A percentile compares a stretch with the other conserved stretches of the same genome.
Evolutionary conservation across 106 monocot genomes (phyloP).

Genomic region (Vanilla planifolia): DNA sequence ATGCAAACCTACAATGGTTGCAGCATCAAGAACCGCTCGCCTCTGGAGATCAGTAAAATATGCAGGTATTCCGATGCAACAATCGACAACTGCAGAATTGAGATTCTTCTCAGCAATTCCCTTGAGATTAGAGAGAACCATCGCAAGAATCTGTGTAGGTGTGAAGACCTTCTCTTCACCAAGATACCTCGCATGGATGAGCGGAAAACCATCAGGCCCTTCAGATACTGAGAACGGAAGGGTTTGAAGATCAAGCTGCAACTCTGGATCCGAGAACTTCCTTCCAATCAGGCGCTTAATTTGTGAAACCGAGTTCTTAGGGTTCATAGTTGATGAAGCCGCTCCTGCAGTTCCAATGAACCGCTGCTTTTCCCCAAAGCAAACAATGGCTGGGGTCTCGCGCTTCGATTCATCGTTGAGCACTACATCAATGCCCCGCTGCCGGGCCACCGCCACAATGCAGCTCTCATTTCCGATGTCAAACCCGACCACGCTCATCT

Average conservation of each 20-base stretch:
- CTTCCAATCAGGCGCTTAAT: conserved; percentile 59
- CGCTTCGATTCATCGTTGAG: conserved; percentile 80
- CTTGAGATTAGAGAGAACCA: conserved; percentile 58
- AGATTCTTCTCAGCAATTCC: conserved; percentile 52
- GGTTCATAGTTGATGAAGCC: conserved; percentile 41
- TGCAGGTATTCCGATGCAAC: conserved; percentile 31
- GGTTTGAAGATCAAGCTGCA: conserved; percentile 33
- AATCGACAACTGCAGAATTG: conserved; percentile 44
- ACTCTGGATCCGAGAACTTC: conserved; percentile 38
- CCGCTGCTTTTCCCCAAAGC: conserved; percentile 60
- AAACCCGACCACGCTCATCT: conserved; percentile 55
- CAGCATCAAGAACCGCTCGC: conserved; percentile 52
- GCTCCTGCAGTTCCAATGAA: conserved; percentile 65
- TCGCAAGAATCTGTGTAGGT: conserved; percentile 52
- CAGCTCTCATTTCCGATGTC: conserved; percentile 68
- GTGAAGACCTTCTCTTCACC: conserved; percentile 37
- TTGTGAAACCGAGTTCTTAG: conserved; percentile 48
- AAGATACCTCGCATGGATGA: conserved; percentile 45
- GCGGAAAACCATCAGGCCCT: conserved; percentile 46
- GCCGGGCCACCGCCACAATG: conserved; percentile 62
- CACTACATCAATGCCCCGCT: conserved; percentile 64
- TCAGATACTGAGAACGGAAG: conserved; percentile 36
- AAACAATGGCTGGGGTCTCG: conserved; percentile 52
- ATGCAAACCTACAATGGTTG: conserved; percentile 42
- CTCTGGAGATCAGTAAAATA: conserved; percentile 69